Percentiles rank a stretch among this genome's conserved stretches.
phyloP scores from a whole-genome alignment of 805 yeast genomes.

The Phaffomyces opuntiae region DNA sequence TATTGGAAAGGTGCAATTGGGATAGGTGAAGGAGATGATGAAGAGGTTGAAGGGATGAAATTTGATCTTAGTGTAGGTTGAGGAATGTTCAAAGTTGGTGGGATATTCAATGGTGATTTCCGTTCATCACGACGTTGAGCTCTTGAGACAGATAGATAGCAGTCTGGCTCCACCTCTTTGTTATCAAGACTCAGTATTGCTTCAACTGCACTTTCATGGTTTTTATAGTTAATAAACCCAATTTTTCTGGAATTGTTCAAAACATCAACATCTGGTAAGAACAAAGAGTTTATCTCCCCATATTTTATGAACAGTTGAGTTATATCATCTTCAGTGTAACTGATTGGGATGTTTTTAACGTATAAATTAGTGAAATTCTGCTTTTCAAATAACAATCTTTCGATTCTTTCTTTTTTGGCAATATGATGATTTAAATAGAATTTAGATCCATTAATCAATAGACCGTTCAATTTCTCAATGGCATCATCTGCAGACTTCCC shows the following conservation, averaged over 20 bases:
- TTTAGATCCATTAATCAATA: slow-evolving; percentile 27
- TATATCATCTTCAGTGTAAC: slow-evolving; percentile 31
- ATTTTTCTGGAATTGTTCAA: slow-evolving; percentile 18
- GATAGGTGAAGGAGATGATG: not conserved
- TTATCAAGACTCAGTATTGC: slow-evolving; percentile 42
- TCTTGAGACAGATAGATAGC: slow-evolving; percentile 31
- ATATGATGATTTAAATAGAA: slow-evolving; percentile 52
- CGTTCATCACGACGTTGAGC: slow-evolving; percentile 37
- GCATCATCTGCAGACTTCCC: slow-evolving; percentile 54
- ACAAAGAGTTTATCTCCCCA: slow-evolving; percentile 45
- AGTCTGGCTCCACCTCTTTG: slow-evolving; percentile 28
- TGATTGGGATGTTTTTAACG: slow-evolving; percentile 39
- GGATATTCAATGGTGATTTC: slow-evolving; percentile 5
- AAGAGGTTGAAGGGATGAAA: no score
- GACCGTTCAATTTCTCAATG: slow-evolving; percentile 45
- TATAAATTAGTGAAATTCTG: slow-evolving; percentile 46
- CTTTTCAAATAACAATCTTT: slow-evolving; percentile 35
- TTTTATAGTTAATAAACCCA: slow-evolving; percentile 45
- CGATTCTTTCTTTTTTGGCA: slow-evolving; percentile 49
- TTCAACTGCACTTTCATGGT: slow-evolving; percentile 38
- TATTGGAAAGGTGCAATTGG: not conserved
- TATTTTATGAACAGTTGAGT: slow-evolving; percentile 35
- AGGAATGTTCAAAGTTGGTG: slow-evolving; percentile 1
- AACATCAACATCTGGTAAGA: slow-evolving; percentile 39
- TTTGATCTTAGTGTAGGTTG: not conserved